A percentile compares a stretch with the other conserved stretches of the same genome.
These are phyloP conservation scores for Emericellopsis atlantica DNA, from an alignment of 2,329 filamentous ascomycete genomes.

Conservation along the genomic window DNA sequence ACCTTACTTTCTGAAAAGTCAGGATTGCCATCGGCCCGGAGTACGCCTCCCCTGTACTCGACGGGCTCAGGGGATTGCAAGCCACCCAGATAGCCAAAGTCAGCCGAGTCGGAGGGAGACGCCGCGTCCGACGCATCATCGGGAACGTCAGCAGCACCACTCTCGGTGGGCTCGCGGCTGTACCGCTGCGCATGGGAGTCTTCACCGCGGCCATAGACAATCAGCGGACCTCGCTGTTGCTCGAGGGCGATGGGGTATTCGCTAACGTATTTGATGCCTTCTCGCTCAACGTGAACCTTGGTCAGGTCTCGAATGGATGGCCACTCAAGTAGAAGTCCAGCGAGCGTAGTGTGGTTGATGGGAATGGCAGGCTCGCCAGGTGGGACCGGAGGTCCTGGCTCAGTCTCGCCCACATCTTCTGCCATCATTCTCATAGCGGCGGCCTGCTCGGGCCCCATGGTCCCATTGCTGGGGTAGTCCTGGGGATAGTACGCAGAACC, in stretches of 20 bases:
- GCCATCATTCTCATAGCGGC: slow-evolving; percentile 14
- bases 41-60: slow-evolving; percentile 23
- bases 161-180: slow-evolving; percentile 22
- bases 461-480: neutral
- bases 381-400: slow-evolving; percentile 36
- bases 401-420: slow-evolving; percentile 36
- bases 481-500: slow-evolving; percentile 1
- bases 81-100: slow-evolving; percentile 47
- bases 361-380: slow-evolving; percentile 60
- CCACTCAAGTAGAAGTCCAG: slow-evolving; percentile 68
- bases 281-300: slow-evolving; percentile 28
- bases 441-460: neutral
- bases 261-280: slow-evolving; percentile 42
- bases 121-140: slow-evolving; percentile 39
- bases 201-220: slow-evolving; percentile 69
- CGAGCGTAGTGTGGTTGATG: slow-evolving; percentile 80
- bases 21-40: slow-evolving; percentile 33
- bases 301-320: slow-evolving; percentile 55
- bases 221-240: slow-evolving; percentile 58
- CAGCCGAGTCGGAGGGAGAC: slow-evolving; percentile 39
- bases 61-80: slow-evolving; percentile 29
- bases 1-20: slow-evolving; percentile 40
- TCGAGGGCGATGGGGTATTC: slow-evolving; percentile 70
- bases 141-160: slow-evolving; percentile 25
- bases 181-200: slow-evolving; percentile 47